A percentile compares a stretch with the other conserved stretches of the same genome.
Conservation (phyloP, 2,329 filamentous ascomycete species). For the Rhinocladiella similis region DNA sequence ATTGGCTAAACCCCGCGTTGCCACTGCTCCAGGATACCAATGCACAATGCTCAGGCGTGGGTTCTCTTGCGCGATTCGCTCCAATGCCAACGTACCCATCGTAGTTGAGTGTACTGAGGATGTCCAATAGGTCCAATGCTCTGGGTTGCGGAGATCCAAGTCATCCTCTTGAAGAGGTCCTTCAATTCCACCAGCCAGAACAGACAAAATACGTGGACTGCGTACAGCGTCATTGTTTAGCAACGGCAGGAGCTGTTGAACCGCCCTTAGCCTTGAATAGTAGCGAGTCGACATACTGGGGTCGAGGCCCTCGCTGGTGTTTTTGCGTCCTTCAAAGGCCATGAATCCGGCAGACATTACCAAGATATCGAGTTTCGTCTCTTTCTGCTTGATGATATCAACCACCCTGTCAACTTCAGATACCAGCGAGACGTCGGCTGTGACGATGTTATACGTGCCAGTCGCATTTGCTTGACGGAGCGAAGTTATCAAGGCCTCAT, state of each 20-base stretch:
- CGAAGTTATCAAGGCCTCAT: not conserved
- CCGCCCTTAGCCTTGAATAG: conserved; percentile 60
- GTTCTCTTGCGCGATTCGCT: conserved; percentile 49
- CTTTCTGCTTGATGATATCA: not conserved
- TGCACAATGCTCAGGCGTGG: conserved; percentile 52
- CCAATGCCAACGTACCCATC: conserved; percentile 51
- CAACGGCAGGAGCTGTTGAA: conserved; percentile 57
- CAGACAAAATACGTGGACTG: conserved; percentile 51
- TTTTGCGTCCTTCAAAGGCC: conserved; percentile 36
- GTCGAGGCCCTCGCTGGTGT: conserved; percentile 57
- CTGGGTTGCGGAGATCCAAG: conserved; percentile 40
- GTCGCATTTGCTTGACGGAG: not conserved
- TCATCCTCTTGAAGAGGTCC: conserved; percentile 48
- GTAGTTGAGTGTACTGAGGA: conserved; percentile 48
- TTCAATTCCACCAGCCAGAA: conserved; percentile 55
- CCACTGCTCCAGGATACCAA: conserved; percentile 48
- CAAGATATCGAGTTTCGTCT: conserved; percentile 11
- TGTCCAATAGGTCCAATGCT: conserved; percentile 38
- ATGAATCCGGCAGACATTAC: conserved; percentile 11
- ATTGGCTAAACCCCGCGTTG: not conserved
- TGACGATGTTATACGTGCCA: conserved; percentile 1
- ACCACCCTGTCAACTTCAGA: conserved; percentile 3
- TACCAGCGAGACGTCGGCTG: conserved; percentile 5
- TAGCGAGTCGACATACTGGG: conserved; percentile 52
- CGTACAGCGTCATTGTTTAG: conserved; percentile 2